These are phyloP conservation scores for Eragrostis tef DNA, from an alignment of 202 grass and related monocot species.

Conservation along the genomic window DNA sequence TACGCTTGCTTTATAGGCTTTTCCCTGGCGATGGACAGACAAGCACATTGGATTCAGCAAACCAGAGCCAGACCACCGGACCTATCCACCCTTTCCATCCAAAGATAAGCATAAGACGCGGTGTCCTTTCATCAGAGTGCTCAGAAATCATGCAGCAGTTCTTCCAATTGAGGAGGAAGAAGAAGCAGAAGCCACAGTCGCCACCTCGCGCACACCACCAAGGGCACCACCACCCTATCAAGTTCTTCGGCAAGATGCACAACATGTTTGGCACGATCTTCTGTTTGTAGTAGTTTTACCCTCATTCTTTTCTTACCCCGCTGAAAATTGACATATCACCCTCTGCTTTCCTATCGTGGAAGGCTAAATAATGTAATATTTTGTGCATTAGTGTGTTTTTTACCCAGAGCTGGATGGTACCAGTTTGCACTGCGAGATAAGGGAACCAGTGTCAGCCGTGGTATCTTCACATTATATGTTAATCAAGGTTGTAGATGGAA, in stretches of 20 bases:
- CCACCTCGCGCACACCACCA: constrained; percentile 45
- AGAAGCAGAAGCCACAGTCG: constrained; percentile 61
- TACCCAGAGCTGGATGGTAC: constrained; percentile 2
- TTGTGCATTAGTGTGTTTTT: neutral
- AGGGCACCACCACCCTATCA: constrained; percentile 59
- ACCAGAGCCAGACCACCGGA: constrained; percentile 42
- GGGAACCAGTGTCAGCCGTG: neutral
- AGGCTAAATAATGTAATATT: neutral
- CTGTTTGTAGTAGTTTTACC: constrained; percentile 56
- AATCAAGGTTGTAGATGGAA: constrained; percentile 17
- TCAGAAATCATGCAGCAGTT: constrained; percentile 82
- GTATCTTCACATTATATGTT: neutral
- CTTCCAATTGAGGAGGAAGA: constrained; percentile 82
- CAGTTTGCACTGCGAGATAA: constrained; percentile 1
- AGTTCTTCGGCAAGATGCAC: constrained; percentile 81
- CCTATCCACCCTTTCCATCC: constrained; percentile 85
- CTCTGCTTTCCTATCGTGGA: neutral
- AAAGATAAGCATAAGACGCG: constrained; percentile 69
- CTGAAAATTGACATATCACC: neutral
- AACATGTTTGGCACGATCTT: constrained; percentile 75
- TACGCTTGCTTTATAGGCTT: constrained; percentile 55
- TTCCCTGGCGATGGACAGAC: constrained; percentile 75
- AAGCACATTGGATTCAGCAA: constrained; percentile 53
- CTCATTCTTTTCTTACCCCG: neutral
- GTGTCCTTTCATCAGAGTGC: constrained; percentile 68